A percentile compares a stretch with the other conserved stretches of the same genome.
Conservation (phyloP, 805 yeast species). For the Spathaspora sp. region DNA sequence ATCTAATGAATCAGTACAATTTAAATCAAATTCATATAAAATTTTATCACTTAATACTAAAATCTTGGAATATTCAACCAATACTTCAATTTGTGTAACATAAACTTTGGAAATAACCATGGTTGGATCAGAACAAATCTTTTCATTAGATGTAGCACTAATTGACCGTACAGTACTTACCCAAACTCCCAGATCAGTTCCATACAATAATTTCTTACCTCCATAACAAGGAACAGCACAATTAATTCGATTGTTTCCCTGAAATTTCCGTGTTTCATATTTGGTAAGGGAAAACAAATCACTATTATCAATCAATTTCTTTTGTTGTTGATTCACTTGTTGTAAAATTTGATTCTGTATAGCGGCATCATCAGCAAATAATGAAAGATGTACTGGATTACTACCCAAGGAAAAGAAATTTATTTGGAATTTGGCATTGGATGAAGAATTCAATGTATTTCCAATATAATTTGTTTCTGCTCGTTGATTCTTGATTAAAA, state of each 20-base stretch:
- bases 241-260: conserved; percentile 70
- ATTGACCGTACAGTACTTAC: conserved; percentile 66
- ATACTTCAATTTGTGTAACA: conserved; percentile 84
- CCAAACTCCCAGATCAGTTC: conserved; percentile 89
- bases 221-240: conserved; percentile 95
- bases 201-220: conserved; percentile 84
- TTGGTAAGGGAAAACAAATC: conserved; percentile 79
- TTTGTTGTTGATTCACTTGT: conserved; percentile 77
- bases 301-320: conserved; percentile 61
- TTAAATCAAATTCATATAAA: conserved; percentile 69
- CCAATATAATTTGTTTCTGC: conserved; percentile 26
- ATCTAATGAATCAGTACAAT: conserved; percentile 46
- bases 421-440: conserved; percentile 41
- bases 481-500: conserved; percentile 23
- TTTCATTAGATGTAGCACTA: conserved; percentile 44
- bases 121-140: conserved; percentile 65
- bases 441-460: conserved; percentile 14
- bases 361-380: conserved; percentile 49
- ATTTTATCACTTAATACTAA: conserved; percentile 80
- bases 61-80: conserved; percentile 85
- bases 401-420: conserved; percentile 53
- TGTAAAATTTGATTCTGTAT: conserved; percentile 80
- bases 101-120: conserved; percentile 70
- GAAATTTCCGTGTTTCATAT: conserved; percentile 72
- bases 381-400: conserved; percentile 50